Base-by-base conservation (phyloP, 192 early-diverging fungal genomes). In the Coemansia sp. region DNA sequence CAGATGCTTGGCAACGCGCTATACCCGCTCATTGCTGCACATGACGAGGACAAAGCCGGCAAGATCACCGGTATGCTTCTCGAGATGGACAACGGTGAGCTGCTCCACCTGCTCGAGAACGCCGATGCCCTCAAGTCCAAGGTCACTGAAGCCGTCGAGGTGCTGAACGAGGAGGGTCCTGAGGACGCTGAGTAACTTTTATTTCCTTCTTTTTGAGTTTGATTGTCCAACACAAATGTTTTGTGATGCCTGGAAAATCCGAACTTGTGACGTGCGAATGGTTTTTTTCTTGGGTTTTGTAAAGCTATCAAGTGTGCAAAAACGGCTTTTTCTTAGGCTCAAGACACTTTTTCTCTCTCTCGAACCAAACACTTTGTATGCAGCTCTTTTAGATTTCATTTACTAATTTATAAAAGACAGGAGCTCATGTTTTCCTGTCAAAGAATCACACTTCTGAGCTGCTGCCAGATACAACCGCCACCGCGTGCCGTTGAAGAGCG, bases 11-110 rank as follows among this genome's bases (percentile, higher is more conserved):
- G 97, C 65, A 96, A 99, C 85, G 87, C 89, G 51, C 85, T 99
- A 51, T 99, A 93, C 84, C 94, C 94, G 12, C 83, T 90, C 46
- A 94, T 99, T 66, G 82, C 86, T 62, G 62, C 43, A 13, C 66
- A 68, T 42, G 86, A 93, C 73, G 86, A 87, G 56, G 84, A 88
- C 30, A 81, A 85, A 61, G 94, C 96, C 59, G 94, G 94, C 69
- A 98, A 99, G 90, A 94, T 99, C 76, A 98, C 96, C 31, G 97
- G 97, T 63, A 98, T 99, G 96, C 86, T 96, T 60, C 85, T 98
- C 55, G 96, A 99, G 84, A 99, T 98, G 96, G 94, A 98, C 77
- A 95, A 95, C 72, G 77, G 86, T 58, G 97, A 99, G 78, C 82
- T 98, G 58, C 81, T 98, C 63, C 88, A 93, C 77, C 73, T 98